Evolutionary conservation across 1,284 basidiomycete species (phyloP), one percentile per base, ranked within the genome.

Genomic region (Rhodotorula sp.): DNA sequence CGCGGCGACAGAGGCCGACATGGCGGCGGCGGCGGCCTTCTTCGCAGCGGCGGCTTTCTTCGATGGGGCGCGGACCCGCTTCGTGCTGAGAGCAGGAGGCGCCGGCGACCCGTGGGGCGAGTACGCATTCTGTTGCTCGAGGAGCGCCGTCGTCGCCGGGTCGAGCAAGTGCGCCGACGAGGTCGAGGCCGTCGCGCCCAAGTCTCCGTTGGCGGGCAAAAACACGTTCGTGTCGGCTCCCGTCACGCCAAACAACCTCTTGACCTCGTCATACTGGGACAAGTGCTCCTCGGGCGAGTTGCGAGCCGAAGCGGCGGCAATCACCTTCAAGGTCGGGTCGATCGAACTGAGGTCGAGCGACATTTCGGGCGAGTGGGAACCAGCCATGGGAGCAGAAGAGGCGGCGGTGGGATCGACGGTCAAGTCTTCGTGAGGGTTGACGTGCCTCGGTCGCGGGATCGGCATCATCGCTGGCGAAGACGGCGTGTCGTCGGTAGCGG

Each of bases 261-360:
- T 56, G 45, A 67, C 60, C 37, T 67, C 66, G 55, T 61, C 60
- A 37, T 58, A 30, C 14, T 62, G 53, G 54, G 66, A 29, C n/a
- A 57, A 33, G 29, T 55, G 44, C 17, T 18, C 24, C 8, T 46
- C 22, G 30, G 54, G 44, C 14, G 26, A 29, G 37, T 37, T 24
- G 18, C n/a, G 46, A 14, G 42, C 37, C 18, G 65, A 30, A 6
- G 66, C 42, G 1, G 66, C 54, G 18, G 66, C 60, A 37, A 67
- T 56, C 29, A 49, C 62, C 22, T 57, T 6, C 14, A 70, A 15
- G 6, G 62, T 46, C 33, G 69, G 61, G 48, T 70, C 65, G 48
- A 65, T 58, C 55, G 57, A 22, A 33, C 24, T 30, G 22, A 59
- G 46, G 53, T 62, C 66, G 30, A 67, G 37, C 17, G 45, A 48